Base-by-base conservation (phyloP, 2,329 filamentous ascomycete species). In the Aspergillus unguis region DNA sequence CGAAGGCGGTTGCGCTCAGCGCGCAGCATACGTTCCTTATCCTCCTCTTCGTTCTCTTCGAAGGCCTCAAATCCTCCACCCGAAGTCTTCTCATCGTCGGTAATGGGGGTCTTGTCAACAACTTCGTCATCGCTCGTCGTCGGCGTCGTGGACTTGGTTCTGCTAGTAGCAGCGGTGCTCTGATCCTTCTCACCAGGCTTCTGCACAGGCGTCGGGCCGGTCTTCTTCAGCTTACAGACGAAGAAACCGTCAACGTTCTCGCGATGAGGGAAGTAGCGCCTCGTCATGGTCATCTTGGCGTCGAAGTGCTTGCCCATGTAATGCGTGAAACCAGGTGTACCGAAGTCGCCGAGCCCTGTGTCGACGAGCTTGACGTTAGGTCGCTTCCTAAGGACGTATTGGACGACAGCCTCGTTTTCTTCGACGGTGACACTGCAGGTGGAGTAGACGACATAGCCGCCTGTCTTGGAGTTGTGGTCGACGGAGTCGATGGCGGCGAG, bases 181-280 rank as follows among this genome's bases (percentile, higher is more conserved):
- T 7, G 58, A 5, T 53, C 47, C 37, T 38, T 44, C 6, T 44
- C 41, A 25, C 28, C 41, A 25, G 64, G 43, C 54, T 65, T 65
- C 32, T 59, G 50, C 28, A 60, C 50, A 33, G 88, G 86, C 37
- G 88, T 89, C 3, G 90, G 87, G 0, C 85, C 92, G 11, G 84
- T 84, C 81, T 99, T 99, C 75, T 95, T 92, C 75, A 99, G 88
- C 74, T 99, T 99, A 66, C 91, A 90, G 56, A 99, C 94, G 70
- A 91, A 99, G 85, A 99, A 99, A 59, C 94, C 94, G 71, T 97
- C 94, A 32, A 99, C 91, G 75, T 96, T 96, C 77, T 94, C 90
- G 23, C 87, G 83, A 70, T 96, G 90, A 0, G 91, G 90, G 74
- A 95, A 96, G 77, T 90, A 96, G 52, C 92, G 80, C 59, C 90